phyloP scores from a whole-genome alignment of 1,284 basidiomycete species.

The Ganoderma lucidum region DNA sequence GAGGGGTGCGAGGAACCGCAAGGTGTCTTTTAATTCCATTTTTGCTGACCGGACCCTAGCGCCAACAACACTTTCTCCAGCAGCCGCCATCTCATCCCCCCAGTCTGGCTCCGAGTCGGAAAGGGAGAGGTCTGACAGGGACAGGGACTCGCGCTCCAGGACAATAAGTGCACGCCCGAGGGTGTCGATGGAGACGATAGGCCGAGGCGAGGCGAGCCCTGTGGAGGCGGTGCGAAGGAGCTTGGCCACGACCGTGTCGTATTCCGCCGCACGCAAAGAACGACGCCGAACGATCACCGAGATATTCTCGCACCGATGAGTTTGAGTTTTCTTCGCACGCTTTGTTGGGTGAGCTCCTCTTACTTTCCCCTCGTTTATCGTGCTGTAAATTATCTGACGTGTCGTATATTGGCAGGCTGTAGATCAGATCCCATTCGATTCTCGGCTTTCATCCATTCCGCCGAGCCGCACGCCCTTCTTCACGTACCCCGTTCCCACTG shows the following conservation, averaged over 20 bases:
- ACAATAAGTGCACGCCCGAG: constrained; percentile 52
- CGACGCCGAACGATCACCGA: constrained; percentile 59
- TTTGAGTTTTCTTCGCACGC: constrained; percentile 23
- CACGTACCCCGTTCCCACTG: constrained; percentile 11
- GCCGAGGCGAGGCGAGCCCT: constrained; percentile 45
- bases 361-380: neutral
- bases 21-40: constrained; percentile 44
- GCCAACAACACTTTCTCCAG: constrained; percentile 26
- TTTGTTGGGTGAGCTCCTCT: constrained; percentile 18
- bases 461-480: constrained; percentile 6
- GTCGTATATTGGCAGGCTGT: constrained; percentile 19
- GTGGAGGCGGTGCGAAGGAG: constrained; percentile 37
- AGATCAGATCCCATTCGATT: constrained; percentile 18
- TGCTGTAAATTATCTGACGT: constrained; percentile 6
- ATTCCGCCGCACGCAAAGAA: constrained; percentile 48
- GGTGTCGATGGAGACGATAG: constrained; percentile 52
- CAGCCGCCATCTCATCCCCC: constrained; percentile 39
- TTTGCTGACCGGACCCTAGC: constrained; percentile 37
- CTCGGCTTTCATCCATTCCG: neutral
- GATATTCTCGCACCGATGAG: constrained; percentile 48
- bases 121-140: constrained; percentile 39
- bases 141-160: constrained; percentile 53
- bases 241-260: constrained; percentile 46
- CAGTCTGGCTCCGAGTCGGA: constrained; percentile 66
- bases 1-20: constrained; percentile 50